These are phyloP conservation scores for Benincasa hispida DNA, from an alignment of 306 rosid species.

Conservation along the genomic window DNA sequence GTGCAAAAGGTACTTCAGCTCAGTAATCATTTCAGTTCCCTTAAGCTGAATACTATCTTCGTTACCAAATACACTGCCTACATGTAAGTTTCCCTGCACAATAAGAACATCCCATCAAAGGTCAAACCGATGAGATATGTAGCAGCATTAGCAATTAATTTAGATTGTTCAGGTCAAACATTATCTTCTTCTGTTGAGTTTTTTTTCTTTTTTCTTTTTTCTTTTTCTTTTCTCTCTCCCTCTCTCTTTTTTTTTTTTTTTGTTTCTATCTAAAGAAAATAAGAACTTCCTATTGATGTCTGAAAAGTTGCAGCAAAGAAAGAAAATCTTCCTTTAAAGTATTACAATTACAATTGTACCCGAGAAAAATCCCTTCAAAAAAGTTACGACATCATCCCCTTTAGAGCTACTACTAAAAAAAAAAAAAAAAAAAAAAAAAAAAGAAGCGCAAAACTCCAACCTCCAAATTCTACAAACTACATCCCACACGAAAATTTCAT, in stretches of 20 bases:
- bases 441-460: too few species aligned
- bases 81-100: slow-evolving; percentile 67
- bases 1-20: slow-evolving; percentile 57
- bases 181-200: background rate
- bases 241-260: background rate
- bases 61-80: slow-evolving; percentile 66
- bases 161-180: background rate
- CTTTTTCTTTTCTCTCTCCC: too few species aligned
- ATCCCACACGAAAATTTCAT: background rate
- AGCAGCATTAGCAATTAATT: background rate
- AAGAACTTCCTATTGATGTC: background rate
- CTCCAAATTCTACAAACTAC: background rate
- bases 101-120: slow-evolving; percentile 6
- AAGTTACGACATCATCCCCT: background rate
- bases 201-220: background rate
- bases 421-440: too few species aligned
- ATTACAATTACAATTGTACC: background rate
- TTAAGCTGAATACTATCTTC: slow-evolving; percentile 52
- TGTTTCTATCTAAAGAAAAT: background rate
- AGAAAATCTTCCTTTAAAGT: background rate
- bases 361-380: background rate
- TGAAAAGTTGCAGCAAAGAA: background rate
- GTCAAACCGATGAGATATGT: background rate
- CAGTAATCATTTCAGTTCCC: slow-evolving; percentile 52
- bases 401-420: background rate